Evolutionary conservation across 495 filamentous ascomycete species (phyloP), one percentile per base, ranked within the genome.

Genomic region (Aspergillus indologenus): DNA sequence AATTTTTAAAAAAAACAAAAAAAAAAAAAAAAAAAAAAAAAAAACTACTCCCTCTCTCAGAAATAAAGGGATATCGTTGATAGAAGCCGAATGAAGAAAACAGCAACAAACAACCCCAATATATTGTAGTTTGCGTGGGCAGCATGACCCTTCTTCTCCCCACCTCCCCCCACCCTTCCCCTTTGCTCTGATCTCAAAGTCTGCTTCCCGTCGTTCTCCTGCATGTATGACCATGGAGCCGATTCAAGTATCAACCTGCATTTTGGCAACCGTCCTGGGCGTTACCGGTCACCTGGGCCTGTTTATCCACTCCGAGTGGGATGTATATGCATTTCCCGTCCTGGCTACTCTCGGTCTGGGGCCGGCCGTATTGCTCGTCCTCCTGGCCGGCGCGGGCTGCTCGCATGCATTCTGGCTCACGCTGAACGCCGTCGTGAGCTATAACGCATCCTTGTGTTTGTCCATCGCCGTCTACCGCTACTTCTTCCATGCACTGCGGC

Each of bases 271-370:
- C 12, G 9, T 54, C 19, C 15, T 52, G 11, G 57, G 57, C 5
- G 18, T 49, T 29, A 18, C 50, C 1, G 40, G 17, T 68, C 17
- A 66, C 58, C 59, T 84, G 73, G 65, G 84, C 83, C 69, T 90
- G 89, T 62, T 62, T 26, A 62, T 62, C 34, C 53, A 58, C 4
- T 45, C 42, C 12, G 60, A 62, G n/a, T 58, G 50, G 55, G 60
- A 62, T 20, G 45, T 22, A 22, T 45, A 62, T 43, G 42, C 43
- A 1, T 14, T 54, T 11, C 11, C 20, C 1, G 12, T 62, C 3
- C 11, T 34, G 17, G 34, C 49, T 34, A 23, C 24, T 19, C 58
- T 62, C 45, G 12, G 45, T n/a, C 20, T 45, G 6, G 34, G 24
- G 29, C 55, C 60, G 15, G 34, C 22, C 0, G 8, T 44, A 3